Evolutionary conservation across 1,284 basidiomycete species (phyloP), one percentile per base, ranked within the genome.

Genomic region (Pseudozyma hubeiensis): DNA sequence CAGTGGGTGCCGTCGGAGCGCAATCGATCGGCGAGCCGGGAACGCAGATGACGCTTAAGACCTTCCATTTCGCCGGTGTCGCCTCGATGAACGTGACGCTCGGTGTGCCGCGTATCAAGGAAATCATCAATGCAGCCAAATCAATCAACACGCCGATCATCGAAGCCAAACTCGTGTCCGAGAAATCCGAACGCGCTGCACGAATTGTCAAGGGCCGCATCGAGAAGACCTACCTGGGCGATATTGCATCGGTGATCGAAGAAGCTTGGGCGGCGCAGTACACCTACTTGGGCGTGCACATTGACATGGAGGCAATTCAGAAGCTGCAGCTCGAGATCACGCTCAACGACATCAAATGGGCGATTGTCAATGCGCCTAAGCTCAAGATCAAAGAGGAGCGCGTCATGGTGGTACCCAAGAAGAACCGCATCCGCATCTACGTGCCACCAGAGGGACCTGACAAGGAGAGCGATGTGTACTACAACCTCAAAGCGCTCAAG

Each of bases 11-110:
- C 16, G 94, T 99, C 48, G 97, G 97, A 16, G 97, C 97, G 1
- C 97, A 99, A 84, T 99, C 97, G 7, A 99, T 99, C 74, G 97
- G 97, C 84, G 97, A 99, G 85, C 97, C 97, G 1, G 97, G 97
- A 60, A 99, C 97, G 3, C 97, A 99, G 84, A 99, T 99, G 97
- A 99, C 97, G 7, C 86, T 99, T 75, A 99, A 99, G 86, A 99
- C 97, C 66, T 99, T 99, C 90, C 97, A 99, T 88, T 99, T 99
- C 86, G 97, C 97, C 81, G 97, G 97, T 88, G 95, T 99, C 73
- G 97, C 97, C 11, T 97, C 95, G 37, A 99, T 99, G 97, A 99
- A 98, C 87, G 94, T 99, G 77, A 99, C 97, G 1, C 90, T 99
- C 43, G 97, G 97, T 88, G 97, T 99, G 11, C 97, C 97, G 24